phyloP scores from a whole-genome alignment of 371 early-diverging fungal genomes.

The Phascolomyces articulosus region DNA sequence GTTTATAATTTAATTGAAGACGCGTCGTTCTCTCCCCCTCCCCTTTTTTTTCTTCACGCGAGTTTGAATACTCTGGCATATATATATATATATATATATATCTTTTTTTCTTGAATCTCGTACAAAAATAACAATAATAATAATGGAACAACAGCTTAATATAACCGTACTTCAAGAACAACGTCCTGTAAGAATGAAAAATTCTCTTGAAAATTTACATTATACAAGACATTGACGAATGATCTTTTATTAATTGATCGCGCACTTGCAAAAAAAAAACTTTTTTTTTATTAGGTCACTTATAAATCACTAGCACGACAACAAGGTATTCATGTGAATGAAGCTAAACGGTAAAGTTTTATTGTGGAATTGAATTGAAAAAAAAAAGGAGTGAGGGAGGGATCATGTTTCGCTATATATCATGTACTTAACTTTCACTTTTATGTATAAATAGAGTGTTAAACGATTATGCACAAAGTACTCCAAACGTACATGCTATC shows the following conservation, averaged over 20 bases:
- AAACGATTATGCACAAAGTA: constrained; percentile 6
- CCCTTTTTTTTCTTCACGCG: no score
- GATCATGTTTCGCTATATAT: no score
- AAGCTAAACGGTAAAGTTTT: constrained; percentile 19
- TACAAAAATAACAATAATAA: no score
- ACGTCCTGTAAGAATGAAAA: constrained; percentile 11
- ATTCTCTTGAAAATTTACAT: no score
- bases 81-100: no score
- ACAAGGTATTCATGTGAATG: constrained; percentile 17
- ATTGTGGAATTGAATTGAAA: no score
- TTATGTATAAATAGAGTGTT: constrained; percentile 6
- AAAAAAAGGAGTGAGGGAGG: no score
- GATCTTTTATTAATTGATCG: background rate
- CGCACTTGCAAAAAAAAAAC: background rate
- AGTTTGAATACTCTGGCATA: no score
- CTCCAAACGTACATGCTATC: constrained; percentile 5
- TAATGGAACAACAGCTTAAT: constrained; percentile 3
- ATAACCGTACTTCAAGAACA: constrained; percentile 18
- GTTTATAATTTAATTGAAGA: no score
- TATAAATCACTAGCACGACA: constrained; percentile 13
- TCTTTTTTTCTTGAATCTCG: background rate
- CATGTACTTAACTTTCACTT: background rate
- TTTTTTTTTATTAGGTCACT: constrained; percentile 8
- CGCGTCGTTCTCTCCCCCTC: no score
- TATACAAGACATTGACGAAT: background rate